Evolutionary conservation across 768 basidiomycete genomes (phyloP).

Genomic region (Termitomyces sp.): DNA sequence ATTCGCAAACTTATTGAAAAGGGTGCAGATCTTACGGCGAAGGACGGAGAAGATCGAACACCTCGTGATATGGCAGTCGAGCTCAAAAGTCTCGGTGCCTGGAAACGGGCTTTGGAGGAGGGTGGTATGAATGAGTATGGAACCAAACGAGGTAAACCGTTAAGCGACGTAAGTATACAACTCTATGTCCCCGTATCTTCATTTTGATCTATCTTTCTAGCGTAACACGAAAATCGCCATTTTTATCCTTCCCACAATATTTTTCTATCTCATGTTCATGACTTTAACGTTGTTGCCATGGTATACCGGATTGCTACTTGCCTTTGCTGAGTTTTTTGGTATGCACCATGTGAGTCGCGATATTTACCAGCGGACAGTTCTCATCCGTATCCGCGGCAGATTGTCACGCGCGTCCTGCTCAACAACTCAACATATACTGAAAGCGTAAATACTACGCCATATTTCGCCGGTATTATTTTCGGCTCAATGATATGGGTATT

Average conservation of each 20-base stretch:
- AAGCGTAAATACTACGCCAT: conserved; percentile 80
- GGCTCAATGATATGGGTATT: conserved; percentile 85
- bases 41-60: conserved; percentile 82
- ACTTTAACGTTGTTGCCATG: conserved; percentile 82
- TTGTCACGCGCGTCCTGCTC: conserved; percentile 81
- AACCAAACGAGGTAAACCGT: conserved; percentile 52
- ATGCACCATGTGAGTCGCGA: conserved; percentile 85
- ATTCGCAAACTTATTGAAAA: conserved; percentile 83
- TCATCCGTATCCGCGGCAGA: conserved; percentile 29
- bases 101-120: conserved; percentile 85
- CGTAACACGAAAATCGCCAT: conserved; percentile 79
- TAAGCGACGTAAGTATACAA: conserved; percentile 54
- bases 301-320: conserved; percentile 83
- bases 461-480: conserved; percentile 88
- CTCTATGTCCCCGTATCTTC: background rate
- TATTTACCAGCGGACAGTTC: conserved; percentile 6
- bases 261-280: conserved; percentile 79
- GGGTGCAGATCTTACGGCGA: conserved; percentile 75
- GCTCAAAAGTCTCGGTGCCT: conserved; percentile 86
- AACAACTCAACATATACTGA: conserved; percentile 81
- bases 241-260: conserved; percentile 71
- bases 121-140: conserved; percentile 81
- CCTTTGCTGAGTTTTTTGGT: conserved; percentile 81
- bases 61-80: conserved; percentile 93
- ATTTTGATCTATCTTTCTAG: conserved; percentile 27